Base-by-base conservation (phyloP, 179 eudicot genomes). In the Amaranthus tricolor region DNA sequence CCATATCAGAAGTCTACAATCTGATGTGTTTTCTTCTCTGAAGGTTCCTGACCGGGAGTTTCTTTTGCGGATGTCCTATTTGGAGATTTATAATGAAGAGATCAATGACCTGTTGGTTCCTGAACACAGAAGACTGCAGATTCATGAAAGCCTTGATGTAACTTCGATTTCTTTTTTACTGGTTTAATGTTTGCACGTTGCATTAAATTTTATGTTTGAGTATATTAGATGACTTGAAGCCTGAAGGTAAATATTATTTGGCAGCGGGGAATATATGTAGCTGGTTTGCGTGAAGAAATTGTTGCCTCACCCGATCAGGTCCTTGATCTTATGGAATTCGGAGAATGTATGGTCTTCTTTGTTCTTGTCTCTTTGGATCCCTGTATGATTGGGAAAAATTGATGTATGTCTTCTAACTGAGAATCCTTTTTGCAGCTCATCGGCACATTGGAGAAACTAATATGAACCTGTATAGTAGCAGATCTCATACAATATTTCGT, bases 41-140 rank as follows among this genome's bases (percentile, higher is more conserved):
- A 74, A 95, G 99, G 96, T 85, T 74, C 80, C 82, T 67, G 88
- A 87, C 72, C 83, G 99, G 50, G 99, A 93, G 78, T 95, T 95
- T 75, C 92, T 95, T 77, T 66, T 95, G 68, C 86, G 99, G 65
- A 93, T 95, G 97, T 95, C 99, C 6, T 95, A 95, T 72, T 86
- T 95, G 97, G 99, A 95, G 84, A 95, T 95, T 31, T 95, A 95
- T 72, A 95, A 95, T 57, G 99, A 95, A 78, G 99, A 95, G 72
- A 90, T 93, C 51, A 95, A 95, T 85, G 99, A 95, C 82, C 75
- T 95, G 81, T 79, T 95, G 74, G 96, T 85, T 73, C 99, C 99
- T 19, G 99, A 95, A 81, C 96, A 89, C 75, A 83, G 93, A 58
- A 93, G 86, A 77, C 79, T 95, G 74, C 99, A 95, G 83, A 86